Base-by-base conservation (phyloP, 2,329 filamentous ascomycete species). In the Stylonectria norvegica region DNA sequence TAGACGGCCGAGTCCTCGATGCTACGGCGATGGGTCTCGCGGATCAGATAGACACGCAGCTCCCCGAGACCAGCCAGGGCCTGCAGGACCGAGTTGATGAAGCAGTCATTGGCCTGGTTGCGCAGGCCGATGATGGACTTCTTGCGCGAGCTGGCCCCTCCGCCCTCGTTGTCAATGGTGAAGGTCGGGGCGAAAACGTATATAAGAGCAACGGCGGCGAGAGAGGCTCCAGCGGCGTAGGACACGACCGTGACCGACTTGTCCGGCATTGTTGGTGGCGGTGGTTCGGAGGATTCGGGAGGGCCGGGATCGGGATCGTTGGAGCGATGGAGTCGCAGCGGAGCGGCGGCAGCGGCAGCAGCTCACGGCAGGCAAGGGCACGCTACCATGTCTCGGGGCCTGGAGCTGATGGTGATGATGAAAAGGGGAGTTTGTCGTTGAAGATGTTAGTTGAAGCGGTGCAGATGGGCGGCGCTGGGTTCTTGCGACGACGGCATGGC, bases 111-210 rank as follows among this genome's bases (percentile, higher is more conserved):
- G 53, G 91, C 93, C 7, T 88, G 83, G 65, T 98, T 98, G 38
- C 76, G 74, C 41, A 97, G 75, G 27, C 93, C 93, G 40, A 97
- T 89, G 30, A 94, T 87, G 43, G 87, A 86, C 60, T 88, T 91
- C 66, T 89, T 93, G 54, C 86, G 82, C 29, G 68, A 69, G 31
- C 69, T 68, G n/a, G n/a, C n/a, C n/a, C n/a, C n/a, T 40, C 76
- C 78, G 46, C 83, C 77, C 41, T 93, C 86, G 60, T 84, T 82
- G 67, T 98, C 91, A 63, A 97, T 84, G 57, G 95, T 87, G 66
- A 91, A 97, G 37, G 90, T 97, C n/a, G 93, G 93, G 7, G 85
- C 89, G 67, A 98, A 97, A 55, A 97, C 91, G 67, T 97, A 98
- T 63, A 97, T 87, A 42, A 97, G 79, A 20, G 93, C 91, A 48